Percentiles rank a stretch among this genome's conserved stretches.
These are phyloP conservation scores for Psidium friedrichsthalianum DNA, from an alignment of 345 rosid species.

Conservation along the genomic window DNA sequence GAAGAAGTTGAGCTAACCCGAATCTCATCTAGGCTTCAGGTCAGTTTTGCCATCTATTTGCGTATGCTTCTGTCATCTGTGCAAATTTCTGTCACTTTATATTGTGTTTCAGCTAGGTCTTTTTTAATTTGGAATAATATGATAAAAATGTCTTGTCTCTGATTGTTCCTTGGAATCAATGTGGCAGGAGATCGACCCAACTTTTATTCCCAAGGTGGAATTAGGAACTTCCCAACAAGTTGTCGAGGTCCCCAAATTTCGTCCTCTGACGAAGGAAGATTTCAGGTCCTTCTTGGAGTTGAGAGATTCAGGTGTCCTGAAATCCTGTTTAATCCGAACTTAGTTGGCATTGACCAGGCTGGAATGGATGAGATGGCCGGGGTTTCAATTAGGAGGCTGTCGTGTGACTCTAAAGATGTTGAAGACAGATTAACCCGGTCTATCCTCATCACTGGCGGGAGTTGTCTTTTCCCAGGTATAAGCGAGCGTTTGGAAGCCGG, in stretches of 20 bases:
- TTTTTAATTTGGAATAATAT: not conserved
- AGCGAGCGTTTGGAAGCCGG: slow-evolving; percentile 64
- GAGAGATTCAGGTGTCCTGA: slow-evolving; percentile 91
- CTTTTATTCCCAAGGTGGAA: slow-evolving; percentile 60
- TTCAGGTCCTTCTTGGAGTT: slow-evolving; percentile 67
- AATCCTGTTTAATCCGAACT: slow-evolving; percentile 66
- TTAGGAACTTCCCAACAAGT: slow-evolving; percentile 31
- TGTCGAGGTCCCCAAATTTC: slow-evolving; percentile 45
- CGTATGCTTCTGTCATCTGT: not conserved
- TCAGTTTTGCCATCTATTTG: not conserved
- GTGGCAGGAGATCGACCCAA: slow-evolving; percentile 67
- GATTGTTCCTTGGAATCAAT: not conserved
- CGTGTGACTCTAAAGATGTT: slow-evolving; percentile 22
- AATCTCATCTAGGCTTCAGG: slow-evolving; percentile 70
- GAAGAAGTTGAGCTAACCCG: slow-evolving; percentile 68
- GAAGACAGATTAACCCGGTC: slow-evolving; percentile 63
- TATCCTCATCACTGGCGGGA: slow-evolving; percentile 73
- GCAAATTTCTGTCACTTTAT: not conserved
- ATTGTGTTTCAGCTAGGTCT: not conserved
- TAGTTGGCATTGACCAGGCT: slow-evolving; percentile 73
- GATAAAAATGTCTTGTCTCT: not conserved
- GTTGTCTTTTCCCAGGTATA: slow-evolving; percentile 60
- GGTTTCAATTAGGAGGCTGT: slow-evolving; percentile 60
- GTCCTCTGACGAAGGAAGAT: slow-evolving; percentile 79
- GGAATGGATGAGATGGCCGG: slow-evolving; percentile 88